Percentiles rank a stretch among this genome's conserved stretches.
phyloP scores from a whole-genome alignment of 2,329 filamentous ascomycete genomes.

The Neonectria neomacrospora region DNA sequence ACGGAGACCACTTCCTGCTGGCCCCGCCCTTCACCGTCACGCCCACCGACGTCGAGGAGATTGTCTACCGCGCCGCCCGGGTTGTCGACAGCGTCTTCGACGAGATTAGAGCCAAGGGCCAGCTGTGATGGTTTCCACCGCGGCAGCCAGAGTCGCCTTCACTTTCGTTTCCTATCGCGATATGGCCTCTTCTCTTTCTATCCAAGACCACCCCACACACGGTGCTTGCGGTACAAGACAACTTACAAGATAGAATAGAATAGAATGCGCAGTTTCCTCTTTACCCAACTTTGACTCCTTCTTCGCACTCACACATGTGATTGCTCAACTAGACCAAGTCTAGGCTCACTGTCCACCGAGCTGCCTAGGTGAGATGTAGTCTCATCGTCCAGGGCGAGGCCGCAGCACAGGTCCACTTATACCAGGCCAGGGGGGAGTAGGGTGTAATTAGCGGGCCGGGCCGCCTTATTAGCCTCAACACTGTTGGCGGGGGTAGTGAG shows the following conservation, averaged over 20 bases:
- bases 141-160: neutral
- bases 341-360: neutral
- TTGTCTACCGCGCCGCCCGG: constrained; percentile 9
- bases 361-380: neutral
- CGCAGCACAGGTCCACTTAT: neutral
- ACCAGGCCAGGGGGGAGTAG: neutral
- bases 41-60: constrained; percentile 6
- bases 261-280: neutral
- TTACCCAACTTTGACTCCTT: neutral
- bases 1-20: constrained; percentile 10
- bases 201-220: neutral
- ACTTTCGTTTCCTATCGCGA: neutral
- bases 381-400: neutral
- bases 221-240: neutral
- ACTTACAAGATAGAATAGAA: neutral
- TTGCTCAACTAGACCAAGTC: no score
- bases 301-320: neutral
- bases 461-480: neutral
- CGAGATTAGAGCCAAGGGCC: neutral
- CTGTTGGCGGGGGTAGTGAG: neutral
- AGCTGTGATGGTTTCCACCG: neutral
- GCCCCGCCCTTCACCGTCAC: constrained; percentile 10
- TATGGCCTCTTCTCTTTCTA: neutral
- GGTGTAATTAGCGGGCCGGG: neutral
- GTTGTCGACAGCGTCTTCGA: constrained; percentile 12